Evolutionary conservation across 2,329 filamentous ascomycete genomes (phyloP), one percentile per base, ranked within the genome.

Genomic region (Macrophomina pseudophaseolina): DNA sequence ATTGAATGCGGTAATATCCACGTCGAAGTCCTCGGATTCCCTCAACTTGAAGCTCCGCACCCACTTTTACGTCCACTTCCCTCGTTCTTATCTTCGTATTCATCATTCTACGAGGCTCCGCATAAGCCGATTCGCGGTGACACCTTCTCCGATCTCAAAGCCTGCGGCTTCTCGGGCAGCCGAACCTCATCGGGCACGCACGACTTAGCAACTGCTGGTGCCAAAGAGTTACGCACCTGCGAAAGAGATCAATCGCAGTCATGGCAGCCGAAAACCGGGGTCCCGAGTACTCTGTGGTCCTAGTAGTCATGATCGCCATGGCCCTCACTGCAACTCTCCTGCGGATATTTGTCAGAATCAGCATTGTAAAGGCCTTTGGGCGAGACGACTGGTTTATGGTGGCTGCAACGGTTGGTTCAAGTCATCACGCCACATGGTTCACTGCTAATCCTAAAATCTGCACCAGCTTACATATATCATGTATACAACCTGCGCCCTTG

Each of bases 361-460:
- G 65, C 23, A 75, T 78, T 73, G 75, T 78, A 3, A 76, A 74
- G 66, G 74, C 72, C 3, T 78, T 77, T 68, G 75, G 75, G 2
- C 32, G 71, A n/a, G 76, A 78, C 65, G 76, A 78, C 65, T 77
- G 72, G 69, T 68, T 78, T 7, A 78, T 78, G 75, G 70, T 72
- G 6, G 11, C 72, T 8, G 73, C 76, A 28, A 72, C 69, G 48
- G 76, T 77, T 65, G 5, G 42, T 12, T 44, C 7, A n/a, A 38
- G 11, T 44, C 11, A 40, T 40, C 11, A n/a, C 11, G 38, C 38
- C 38, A n/a, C 11, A 14, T 44, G 35, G 11, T 44, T 44, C 5
- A 44, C 9, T 14, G 9, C 11, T 5, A 1, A 14, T 2, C 8
- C 16, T 14, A 44, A 44, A 14, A 44, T 12, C 16, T 1, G 5